Conservation (phyloP, 2,329 filamentous ascomycete species). For the Chrysoporthe puriensis region DNA sequence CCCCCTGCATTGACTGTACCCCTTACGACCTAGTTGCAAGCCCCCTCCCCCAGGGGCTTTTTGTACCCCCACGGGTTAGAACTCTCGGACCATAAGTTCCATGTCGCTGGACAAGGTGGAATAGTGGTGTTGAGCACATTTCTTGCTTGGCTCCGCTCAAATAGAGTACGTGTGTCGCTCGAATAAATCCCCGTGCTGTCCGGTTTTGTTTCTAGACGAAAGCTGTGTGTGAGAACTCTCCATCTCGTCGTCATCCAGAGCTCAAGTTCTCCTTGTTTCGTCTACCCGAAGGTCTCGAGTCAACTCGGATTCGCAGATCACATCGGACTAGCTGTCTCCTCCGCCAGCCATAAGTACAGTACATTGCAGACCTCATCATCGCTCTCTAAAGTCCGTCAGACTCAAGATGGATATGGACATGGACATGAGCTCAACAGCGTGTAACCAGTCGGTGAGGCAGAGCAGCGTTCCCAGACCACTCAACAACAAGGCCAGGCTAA, state of each 20-base stretch:
- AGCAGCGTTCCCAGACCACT: too few relatives aligned
- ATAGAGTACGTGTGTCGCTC: too few relatives aligned
- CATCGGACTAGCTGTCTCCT: neutral
- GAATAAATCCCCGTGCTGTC: too few relatives aligned
- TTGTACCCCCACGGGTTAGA: too few relatives aligned
- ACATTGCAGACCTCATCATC: neutral
- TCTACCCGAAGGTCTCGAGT: too few relatives aligned
- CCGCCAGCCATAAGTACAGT: neutral
- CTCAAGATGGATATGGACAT: slow-evolving; percentile 27
- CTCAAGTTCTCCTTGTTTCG: too few relatives aligned
- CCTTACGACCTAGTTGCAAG: too few relatives aligned
- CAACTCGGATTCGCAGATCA: too few relatives aligned
- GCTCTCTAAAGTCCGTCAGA: neutral
- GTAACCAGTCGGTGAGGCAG: slow-evolving; percentile 27
- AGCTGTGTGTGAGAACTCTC: too few relatives aligned
- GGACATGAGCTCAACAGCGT: slow-evolving; percentile 20
- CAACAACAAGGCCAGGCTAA: neutral
- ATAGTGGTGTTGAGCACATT: slow-evolving; percentile 22
- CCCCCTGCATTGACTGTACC: too few relatives aligned
- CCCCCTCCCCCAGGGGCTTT: too few relatives aligned
- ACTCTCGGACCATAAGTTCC: neutral
- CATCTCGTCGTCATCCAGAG: too few relatives aligned
- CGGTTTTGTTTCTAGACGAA: neutral
- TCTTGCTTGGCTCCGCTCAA: slow-evolving; percentile 12
- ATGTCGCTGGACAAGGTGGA: slow-evolving; percentile 10